Evolutionary conservation across 352 stramenopile genomes (phyloP).

Genomic region (Globisporangium emineosum): DNA sequence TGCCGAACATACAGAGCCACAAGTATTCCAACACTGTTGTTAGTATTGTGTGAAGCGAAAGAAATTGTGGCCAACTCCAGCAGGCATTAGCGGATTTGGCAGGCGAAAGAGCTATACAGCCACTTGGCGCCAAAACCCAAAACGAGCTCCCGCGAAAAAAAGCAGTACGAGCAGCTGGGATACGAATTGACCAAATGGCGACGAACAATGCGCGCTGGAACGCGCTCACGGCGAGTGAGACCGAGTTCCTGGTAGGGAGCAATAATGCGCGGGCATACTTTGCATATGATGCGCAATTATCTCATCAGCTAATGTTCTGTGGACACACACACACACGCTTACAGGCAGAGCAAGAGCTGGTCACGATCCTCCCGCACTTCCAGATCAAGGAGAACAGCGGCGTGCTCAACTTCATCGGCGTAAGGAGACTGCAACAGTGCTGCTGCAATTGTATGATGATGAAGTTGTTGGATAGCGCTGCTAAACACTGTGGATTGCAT

Average conservation of each 20-base stretch:
- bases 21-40: not conserved
- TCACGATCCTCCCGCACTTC: conserved; percentile 85
- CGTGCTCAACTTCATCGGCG: conserved; percentile 80
- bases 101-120: conserved; percentile 14
- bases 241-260: conserved; percentile 67
- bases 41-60: not conserved
- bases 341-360: conserved; percentile 85
- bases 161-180: not conserved
- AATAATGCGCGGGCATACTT: not conserved
- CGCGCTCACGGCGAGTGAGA: conserved; percentile 55
- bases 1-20: no score
- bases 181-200: conserved; percentile 4
- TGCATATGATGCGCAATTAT: not conserved
- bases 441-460: no score
- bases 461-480: no score
- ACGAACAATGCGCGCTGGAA: conserved; percentile 18
- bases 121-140: conserved; percentile 11
- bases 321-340: not conserved
- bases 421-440: conserved; percentile 14
- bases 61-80: not conserved
- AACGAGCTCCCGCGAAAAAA: not conserved
- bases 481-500: no score
- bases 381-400: conserved; percentile 72
- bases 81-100: not conserved
- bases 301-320: not conserved